A percentile compares a stretch with the other conserved stretches of the same genome.
phyloP scores from a whole-genome alignment of 441 rosid genomes.

The Erysimum pusillum region DNA sequence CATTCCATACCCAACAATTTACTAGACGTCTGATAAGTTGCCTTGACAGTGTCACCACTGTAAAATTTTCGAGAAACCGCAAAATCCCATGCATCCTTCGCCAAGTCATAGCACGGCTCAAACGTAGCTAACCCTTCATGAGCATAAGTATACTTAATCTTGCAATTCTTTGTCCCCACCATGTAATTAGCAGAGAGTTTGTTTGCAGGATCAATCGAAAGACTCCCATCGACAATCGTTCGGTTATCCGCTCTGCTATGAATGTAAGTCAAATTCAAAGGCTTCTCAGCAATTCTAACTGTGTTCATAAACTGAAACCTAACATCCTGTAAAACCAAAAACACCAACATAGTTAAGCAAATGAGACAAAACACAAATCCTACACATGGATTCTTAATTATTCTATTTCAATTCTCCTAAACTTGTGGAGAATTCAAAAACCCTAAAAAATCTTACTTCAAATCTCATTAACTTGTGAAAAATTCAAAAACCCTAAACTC shows the following conservation, averaged over 20 bases:
- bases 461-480: too few species aligned
- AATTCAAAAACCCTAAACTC: too few species aligned
- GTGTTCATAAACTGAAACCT: conserved; percentile 97
- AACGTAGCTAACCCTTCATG: conserved; percentile 75
- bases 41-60: conserved; percentile 69
- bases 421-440: neutral
- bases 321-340: conserved; percentile 66
- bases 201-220: conserved; percentile 73
- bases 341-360: neutral
- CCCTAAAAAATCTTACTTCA: neutral
- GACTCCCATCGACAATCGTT: conserved; percentile 74
- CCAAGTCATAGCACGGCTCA: conserved; percentile 84
- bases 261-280: conserved; percentile 88
- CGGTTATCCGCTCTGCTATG: conserved; percentile 77
- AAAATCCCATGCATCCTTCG: conserved; percentile 87
- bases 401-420: neutral
- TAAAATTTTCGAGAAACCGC: conserved; percentile 68
- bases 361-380: neutral
- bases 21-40: conserved; percentile 73
- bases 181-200: conserved; percentile 83
- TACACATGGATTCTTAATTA: too few species aligned
- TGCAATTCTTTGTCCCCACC: conserved; percentile 82
- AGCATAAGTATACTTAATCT: conserved; percentile 81
- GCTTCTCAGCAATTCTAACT: conserved; percentile 75
- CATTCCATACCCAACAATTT: conserved; percentile 80